phyloP scores from a whole-genome alignment of 176 grass and related monocot species.

The Dendrocalamus sinicus region DNA sequence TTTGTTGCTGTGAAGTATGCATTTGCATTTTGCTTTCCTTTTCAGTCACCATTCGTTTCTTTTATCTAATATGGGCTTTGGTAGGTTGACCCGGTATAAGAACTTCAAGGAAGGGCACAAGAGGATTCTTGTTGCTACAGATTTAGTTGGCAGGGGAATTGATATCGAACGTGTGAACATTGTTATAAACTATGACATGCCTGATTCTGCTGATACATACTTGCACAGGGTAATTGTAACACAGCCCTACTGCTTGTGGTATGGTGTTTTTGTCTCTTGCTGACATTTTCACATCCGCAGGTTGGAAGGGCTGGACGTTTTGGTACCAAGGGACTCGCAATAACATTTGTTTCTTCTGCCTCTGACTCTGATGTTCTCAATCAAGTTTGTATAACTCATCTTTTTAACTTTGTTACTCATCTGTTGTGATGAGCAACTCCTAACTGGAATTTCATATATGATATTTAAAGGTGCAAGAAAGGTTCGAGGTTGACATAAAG shows the following conservation, averaged over 20 bases:
- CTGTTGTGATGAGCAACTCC: background rate
- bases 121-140: conserved; percentile 91
- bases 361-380: conserved; percentile 87
- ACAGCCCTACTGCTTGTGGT: background rate
- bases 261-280: background rate
- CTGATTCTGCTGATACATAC: conserved; percentile 91
- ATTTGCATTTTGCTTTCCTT: background rate
- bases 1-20: background rate
- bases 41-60: background rate
- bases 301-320: conserved; percentile 84
- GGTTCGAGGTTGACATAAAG: conserved; percentile 98
- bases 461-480: conserved; percentile 82
- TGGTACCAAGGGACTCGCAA: conserved; percentile 92
- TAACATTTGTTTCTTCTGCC: conserved; percentile 88
- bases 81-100: conserved; percentile 78
- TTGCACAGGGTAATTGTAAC: conserved; percentile 73
- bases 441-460: conserved; percentile 19
- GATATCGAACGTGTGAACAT: conserved; percentile 95
- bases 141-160: conserved; percentile 94
- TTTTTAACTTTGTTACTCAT: background rate
- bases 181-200: conserved; percentile 93
- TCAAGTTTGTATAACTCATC: conserved; percentile 49
- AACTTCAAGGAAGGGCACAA: conserved; percentile 95
- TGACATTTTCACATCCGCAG: conserved; percentile 37
- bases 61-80: background rate